Evolutionary conservation across 192 early-diverging fungal species (phyloP), one percentile per base, ranked within the genome.

Genomic region (Coemansia javaensis): DNA sequence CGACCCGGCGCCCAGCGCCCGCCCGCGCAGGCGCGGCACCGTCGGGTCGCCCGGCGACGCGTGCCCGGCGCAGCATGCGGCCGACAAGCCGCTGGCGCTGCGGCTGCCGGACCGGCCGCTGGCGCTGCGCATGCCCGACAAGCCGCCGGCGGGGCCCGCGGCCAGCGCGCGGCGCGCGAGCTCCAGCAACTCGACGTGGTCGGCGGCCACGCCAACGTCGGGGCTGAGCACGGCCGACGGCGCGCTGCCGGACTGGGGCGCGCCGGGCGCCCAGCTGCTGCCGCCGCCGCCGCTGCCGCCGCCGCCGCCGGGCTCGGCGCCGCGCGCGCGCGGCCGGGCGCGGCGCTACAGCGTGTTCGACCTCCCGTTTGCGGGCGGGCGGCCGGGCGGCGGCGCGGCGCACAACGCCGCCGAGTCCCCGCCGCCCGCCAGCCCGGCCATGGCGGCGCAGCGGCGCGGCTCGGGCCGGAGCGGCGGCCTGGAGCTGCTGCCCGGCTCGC

Each of bases 291-390:
- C n/a, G n/a, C n/a, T n/a, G n/a, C n/a, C 20, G 33, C 40, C 30
- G 32, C 15, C 25, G 38, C 28, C 59, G 9, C 27, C 49, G 17
- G 37, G 40, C 6, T 15, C 44, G 35, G 50, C 40, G 5, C 44
- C 50, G 11, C 53, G 67, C 32, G 33, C 32, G 3, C 52, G 67
- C 32, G 40, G 32, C 40, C 54, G 44, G 12, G 48, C 35, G 11
- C 36, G 67, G 24, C 67, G 67, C 11, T 71, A 71, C 44, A 71
- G 67, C 50, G 67, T 71, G 46, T 71, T 71, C 38, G 67, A 71
- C 13, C 7, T 63, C 13, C 50, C 67, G 10, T 71, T 63, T 55
- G 67, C 50, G 12, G 54, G 34, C 51, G 44, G 37, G 27, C 28
- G 44, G 15, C n/a, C 39, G 2, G 10, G 28, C 2, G 40, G 40